Evolutionary conservation across 768 basidiomycete genomes (phyloP).

Genomic region (Plicaturopsis crispa): DNA sequence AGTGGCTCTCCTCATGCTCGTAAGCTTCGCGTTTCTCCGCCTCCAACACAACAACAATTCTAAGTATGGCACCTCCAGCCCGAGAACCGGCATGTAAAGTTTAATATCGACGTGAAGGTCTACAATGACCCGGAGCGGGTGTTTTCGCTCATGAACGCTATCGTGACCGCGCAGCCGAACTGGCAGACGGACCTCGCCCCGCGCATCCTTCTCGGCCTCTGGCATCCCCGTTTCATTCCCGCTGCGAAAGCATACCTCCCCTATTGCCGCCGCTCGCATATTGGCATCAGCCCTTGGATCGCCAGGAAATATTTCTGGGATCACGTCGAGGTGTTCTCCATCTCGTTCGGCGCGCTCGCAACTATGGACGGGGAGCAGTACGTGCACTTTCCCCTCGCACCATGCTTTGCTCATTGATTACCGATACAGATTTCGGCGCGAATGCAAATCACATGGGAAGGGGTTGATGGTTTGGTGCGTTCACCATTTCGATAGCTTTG

Average conservation of each 20-base stretch:
- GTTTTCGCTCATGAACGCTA: constrained; percentile 22
- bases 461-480: background rate
- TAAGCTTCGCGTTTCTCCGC: constrained; percentile 8
- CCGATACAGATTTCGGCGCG: background rate
- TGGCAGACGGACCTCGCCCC: constrained; percentile 24
- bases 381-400: background rate
- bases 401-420: background rate
- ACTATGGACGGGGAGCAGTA: background rate
- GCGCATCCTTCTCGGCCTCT: constrained; percentile 20
- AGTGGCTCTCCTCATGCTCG: constrained; percentile 29
- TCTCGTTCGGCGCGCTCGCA: background rate
- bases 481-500: too few species aligned
- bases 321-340: background rate
- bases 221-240: constrained; percentile 37
- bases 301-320: background rate
- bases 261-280: background rate
- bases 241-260: constrained; percentile 12
- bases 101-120: constrained; percentile 38
- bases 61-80: constrained; percentile 4
- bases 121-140: constrained; percentile 32
- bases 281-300: background rate
- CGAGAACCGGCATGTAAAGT: constrained; percentile 10
- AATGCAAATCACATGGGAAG: background rate
- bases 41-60: too few species aligned
- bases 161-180: constrained; percentile 13